phyloP scores from a whole-genome alignment of 176 grass and related monocot species.

The Avena atlantica region DNA sequence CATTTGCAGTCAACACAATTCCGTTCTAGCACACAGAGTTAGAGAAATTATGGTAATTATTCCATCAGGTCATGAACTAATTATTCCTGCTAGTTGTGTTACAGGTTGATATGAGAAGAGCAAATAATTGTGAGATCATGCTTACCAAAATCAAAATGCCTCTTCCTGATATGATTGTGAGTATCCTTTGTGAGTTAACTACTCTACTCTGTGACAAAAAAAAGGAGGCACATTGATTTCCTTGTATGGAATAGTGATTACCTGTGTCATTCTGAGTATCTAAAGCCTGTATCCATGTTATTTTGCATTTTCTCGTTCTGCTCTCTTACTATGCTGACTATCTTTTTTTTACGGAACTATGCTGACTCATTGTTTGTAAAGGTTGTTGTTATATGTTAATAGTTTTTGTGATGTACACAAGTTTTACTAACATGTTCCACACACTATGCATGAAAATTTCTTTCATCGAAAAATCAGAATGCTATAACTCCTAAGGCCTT shows the following conservation, averaged over 20 bases:
- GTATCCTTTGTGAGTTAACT: conserved; percentile 48
- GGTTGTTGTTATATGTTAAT: conserved; percentile 3
- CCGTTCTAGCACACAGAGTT: background rate
- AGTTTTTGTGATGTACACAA: conserved; percentile 9
- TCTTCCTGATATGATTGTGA: conserved; percentile 98
- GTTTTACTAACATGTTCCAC: background rate
- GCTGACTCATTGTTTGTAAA: background rate
- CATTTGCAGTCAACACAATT: conserved; percentile 25
- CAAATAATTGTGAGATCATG: conserved; percentile 99
- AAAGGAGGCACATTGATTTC: conserved; percentile 26
- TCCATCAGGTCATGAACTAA: conserved; percentile 21
- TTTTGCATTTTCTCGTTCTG: background rate
- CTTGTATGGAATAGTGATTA: background rate
- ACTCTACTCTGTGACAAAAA: conserved; percentile 7
- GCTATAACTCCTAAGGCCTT: background rate
- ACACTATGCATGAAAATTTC: conserved; percentile 8
- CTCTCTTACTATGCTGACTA: conserved; percentile 13
- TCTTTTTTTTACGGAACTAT: background rate
- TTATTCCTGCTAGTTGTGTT: conserved; percentile 47
- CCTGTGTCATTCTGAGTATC: background rate
- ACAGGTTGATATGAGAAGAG: conserved; percentile 96
- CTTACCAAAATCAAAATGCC: conserved; percentile 99
- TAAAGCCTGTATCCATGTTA: conserved; percentile 25
- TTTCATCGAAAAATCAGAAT: background rate
- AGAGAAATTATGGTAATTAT: conserved; percentile 24